phyloP scores from a whole-genome alignment of 352 stramenopile genomes.

The Phytophthora melonis region DNA sequence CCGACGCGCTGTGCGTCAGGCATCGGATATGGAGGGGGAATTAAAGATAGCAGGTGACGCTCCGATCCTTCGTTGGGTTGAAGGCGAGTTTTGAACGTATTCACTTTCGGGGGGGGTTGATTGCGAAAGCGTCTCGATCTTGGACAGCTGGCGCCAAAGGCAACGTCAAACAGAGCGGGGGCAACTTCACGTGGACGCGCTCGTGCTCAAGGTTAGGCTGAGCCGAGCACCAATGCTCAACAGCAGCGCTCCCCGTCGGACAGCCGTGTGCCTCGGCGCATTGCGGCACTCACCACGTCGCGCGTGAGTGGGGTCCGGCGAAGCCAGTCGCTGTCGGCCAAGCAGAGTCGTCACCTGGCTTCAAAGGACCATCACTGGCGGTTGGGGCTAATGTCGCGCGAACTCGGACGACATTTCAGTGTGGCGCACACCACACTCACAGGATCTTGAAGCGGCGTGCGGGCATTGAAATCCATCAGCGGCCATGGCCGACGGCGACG shows the following conservation, averaged over 20 bases:
- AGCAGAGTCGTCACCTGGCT: conserved; percentile 17
- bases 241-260: neutral
- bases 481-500: conserved; percentile 19
- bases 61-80: neutral
- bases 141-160: conserved; percentile 2
- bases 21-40: conserved; percentile 4
- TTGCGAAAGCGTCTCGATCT: conserved; percentile 1
- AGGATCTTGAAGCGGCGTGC: conserved; percentile 26
- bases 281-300: conserved; percentile 16
- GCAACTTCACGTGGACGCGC: neutral
- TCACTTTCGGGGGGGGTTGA: neutral
- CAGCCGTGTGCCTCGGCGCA: neutral
- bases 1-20: conserved; percentile 35
- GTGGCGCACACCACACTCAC: neutral
- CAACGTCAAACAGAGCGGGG: neutral
- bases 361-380: conserved; percentile 25
- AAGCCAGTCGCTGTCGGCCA: conserved; percentile 17
- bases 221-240: neutral
- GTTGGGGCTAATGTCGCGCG: neutral
- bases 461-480: neutral
- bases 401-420: conserved; percentile 14
- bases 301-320: conserved; percentile 24
- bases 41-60: neutral
- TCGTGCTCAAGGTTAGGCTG: neutral
- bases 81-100: neutral